These are phyloP conservation scores for Pythium phragmitis DNA, from an alignment of 352 stramenopile species.

Conservation along the genomic window DNA sequence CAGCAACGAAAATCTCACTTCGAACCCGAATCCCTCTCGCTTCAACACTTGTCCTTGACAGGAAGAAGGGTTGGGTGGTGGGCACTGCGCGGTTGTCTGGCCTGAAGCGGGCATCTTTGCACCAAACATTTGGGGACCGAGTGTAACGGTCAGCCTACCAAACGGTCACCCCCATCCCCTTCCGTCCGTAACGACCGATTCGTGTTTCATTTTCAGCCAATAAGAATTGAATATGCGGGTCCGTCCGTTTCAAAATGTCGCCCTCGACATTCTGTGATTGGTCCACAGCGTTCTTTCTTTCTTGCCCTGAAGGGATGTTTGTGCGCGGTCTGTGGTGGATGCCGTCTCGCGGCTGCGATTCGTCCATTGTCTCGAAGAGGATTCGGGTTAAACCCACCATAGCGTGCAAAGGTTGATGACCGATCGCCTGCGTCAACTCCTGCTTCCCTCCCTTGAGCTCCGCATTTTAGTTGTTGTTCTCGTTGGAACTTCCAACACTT, in stretches of 20 bases:
- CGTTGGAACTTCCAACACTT: constrained; percentile 6
- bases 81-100: neutral
- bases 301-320: neutral
- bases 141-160: constrained; percentile 17
- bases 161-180: constrained; percentile 17
- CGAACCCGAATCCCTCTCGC: constrained; percentile 12
- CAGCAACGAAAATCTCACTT: neutral
- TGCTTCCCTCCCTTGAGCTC: neutral
- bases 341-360: neutral
- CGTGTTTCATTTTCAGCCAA: constrained; percentile 18
- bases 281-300: constrained; percentile 9
- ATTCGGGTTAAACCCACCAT: constrained; percentile 23
- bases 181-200: constrained; percentile 15
- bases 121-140: constrained; percentile 6
- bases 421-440: neutral
- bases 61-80: constrained; percentile 16
- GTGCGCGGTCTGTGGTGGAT: constrained; percentile 1
- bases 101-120: too few species aligned
- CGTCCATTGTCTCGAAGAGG: constrained; percentile 1
- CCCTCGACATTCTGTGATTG: constrained; percentile 6
- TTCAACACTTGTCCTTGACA: constrained; percentile 21
- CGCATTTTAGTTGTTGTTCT: constrained; percentile 10
- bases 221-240: neutral
- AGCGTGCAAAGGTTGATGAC: neutral
- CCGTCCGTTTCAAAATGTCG: constrained; percentile 28